Base-by-base conservation (phyloP, 805 yeast genomes). In the Candida xiaguanensis region DNA sequence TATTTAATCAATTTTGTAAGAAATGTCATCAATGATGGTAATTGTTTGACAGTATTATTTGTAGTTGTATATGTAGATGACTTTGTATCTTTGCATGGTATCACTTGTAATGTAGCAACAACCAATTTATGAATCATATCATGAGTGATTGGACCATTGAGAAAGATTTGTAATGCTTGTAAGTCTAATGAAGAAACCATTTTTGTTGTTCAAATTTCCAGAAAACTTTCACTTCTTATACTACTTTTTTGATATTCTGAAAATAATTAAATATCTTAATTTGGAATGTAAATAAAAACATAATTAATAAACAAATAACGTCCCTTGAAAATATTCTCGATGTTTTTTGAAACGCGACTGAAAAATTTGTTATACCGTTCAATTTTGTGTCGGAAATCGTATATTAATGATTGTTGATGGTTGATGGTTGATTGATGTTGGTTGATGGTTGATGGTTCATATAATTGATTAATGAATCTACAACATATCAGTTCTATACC, bases 1-100 rank as follows among this genome's bases (percentile, higher is more conserved):
- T 82, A 76, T 55, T 85, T 73, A 27, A 85, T 87, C 54, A 85
- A 65, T 51, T 73, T 78, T 43, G 83, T 76, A 52, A 85, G 79
- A 61, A 85, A 85, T 0, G 85, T 77, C 82, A 78, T 80, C 47
- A 85, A 67, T 5, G 89, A 81, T 9, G 91, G 90, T 39, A 77
- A 65, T 36, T 67, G 72, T 48, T 63, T 70, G 31, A 54, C 56
- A 18, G 61, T 63, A 41, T 62, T 61, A n/a, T 40, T 38, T 25
- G 48, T 38, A 14, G 50, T 36, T 14, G 51, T 47, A 36, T 53
- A 52, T 15, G 51, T 46, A 15, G 47, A 47, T 5, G 52, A 42
- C 26, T 59, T 41, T 50, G 50, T 41, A 40, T 61, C 72, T 52
- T 72, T 72, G 53, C 84, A 78, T 30, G 86, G 86, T 33, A 83